Conservation (phyloP, 2,329 filamentous ascomycete species). For the Colletotrichum tanaceti region DNA sequence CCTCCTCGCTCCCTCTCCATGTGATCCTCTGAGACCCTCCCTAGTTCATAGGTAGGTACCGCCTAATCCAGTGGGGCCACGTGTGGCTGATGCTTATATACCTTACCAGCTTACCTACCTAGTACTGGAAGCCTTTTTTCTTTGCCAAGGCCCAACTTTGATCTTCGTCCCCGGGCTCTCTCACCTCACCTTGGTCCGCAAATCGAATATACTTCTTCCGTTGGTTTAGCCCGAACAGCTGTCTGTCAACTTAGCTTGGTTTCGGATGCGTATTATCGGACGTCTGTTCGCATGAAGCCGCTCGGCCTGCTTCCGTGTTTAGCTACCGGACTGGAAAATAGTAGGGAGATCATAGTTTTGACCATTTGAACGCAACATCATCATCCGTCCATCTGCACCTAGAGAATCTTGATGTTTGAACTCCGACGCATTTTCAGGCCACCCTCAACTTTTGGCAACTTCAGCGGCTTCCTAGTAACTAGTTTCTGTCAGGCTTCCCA, state of each 20-base stretch:
- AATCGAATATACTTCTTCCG: slow-evolving; percentile 23
- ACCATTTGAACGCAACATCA: not conserved
- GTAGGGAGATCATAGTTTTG: too few relatives aligned
- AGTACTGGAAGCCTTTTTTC: slow-evolving; percentile 1
- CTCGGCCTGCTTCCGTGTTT: not conserved
- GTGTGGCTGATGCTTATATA: slow-evolving; percentile 28
- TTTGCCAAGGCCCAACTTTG: slow-evolving; percentile 9
- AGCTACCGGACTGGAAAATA: not conserved
- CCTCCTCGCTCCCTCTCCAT: slow-evolving; percentile 11
- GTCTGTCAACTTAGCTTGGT: slow-evolving; percentile 29
- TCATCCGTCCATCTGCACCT: too few relatives aligned
- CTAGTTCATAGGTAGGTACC: too few relatives aligned
- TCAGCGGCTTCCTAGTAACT: too few relatives aligned
- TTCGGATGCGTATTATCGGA: slow-evolving; percentile 32
- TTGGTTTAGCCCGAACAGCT: slow-evolving; percentile 21
- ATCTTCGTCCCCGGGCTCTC: slow-evolving; percentile 3
- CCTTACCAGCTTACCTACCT: too few relatives aligned
- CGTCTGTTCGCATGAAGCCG: slow-evolving; percentile 30
- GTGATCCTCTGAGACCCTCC: slow-evolving; percentile 35
- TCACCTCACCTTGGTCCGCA: slow-evolving; percentile 23
- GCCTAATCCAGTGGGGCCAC: slow-evolving; percentile 2
- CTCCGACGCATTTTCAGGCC: too few relatives aligned
- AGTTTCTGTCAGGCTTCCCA: too few relatives aligned
- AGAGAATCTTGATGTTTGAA: too few relatives aligned
- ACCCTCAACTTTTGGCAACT: not conserved